Conservation (phyloP, 1,139 yeast genomes). For the Saccharomycopsis hybrid region DNA sequence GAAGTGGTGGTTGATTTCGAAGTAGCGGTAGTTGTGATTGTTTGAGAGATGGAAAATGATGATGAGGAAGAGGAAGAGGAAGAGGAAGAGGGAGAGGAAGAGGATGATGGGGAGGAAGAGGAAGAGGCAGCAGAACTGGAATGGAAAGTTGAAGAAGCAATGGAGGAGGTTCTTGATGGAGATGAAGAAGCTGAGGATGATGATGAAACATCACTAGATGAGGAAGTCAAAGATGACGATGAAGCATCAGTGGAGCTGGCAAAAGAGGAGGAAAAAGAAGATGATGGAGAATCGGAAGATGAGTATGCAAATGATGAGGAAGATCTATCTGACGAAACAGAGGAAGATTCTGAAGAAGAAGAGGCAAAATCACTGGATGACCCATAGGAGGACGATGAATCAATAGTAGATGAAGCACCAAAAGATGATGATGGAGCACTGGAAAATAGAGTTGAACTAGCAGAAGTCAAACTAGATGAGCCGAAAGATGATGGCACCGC, state of each 20-base stretch:
- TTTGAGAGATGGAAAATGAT: slow-evolving; percentile 1
- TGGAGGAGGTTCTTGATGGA: slow-evolving; percentile 1
- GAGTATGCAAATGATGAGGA: slow-evolving; percentile 18
- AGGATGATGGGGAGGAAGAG: slow-evolving; percentile 12
- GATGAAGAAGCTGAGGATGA: slow-evolving; percentile 1
- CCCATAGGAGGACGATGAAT: slow-evolving; percentile 14
- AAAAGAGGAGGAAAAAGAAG: not conserved
- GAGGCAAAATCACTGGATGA: slow-evolving; percentile 13
- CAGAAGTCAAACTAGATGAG: not conserved
- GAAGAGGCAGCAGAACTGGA: slow-evolving; percentile 12
- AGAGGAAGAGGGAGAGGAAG: slow-evolving; percentile 2
- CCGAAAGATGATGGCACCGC: not conserved
- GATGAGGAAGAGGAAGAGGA: slow-evolving; percentile 2
- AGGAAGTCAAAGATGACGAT: not conserved
- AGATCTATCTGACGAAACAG: slow-evolving; percentile 17
- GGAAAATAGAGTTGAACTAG: not conserved
- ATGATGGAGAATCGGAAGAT: not conserved
- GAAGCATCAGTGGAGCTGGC: slow-evolving; percentile 4
- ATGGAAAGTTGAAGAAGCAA: not conserved
- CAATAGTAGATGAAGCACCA: slow-evolving; percentile 3
- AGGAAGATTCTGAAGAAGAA: slow-evolving; percentile 20
- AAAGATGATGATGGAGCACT: not conserved
- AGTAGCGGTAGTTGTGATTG: slow-evolving; percentile 1
- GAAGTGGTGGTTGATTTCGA: slow-evolving; percentile 5
- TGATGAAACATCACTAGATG: not conserved